Evolutionary conservation across 148 eudicot genomes (phyloP).

Genomic region (Rhododendron molle): DNA sequence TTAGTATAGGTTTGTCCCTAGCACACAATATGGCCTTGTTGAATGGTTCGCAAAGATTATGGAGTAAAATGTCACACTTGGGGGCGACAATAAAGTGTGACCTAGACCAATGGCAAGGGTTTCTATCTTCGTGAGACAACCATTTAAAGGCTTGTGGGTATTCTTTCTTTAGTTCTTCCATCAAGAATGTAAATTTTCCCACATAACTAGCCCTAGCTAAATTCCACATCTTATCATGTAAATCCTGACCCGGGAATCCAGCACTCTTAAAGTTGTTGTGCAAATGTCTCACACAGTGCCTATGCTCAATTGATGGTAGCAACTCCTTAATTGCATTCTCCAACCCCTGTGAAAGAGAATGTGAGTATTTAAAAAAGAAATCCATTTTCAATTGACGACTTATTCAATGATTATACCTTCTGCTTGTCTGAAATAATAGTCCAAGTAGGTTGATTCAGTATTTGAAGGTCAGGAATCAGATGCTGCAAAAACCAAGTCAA

Average conservation of each 20-base stretch:
- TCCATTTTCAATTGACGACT: no score
- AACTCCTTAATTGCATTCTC: background rate
- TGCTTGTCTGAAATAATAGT: background rate
- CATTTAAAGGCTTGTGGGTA: background rate
- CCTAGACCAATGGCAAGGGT: no score
- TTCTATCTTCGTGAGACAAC: no score
- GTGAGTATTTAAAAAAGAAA: background rate
- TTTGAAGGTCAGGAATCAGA: background rate
- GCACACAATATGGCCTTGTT: no score
- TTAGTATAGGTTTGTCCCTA: background rate
- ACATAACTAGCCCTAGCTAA: background rate
- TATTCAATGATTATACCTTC: background rate
- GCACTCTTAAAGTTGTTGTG: background rate
- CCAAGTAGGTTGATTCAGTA: background rate
- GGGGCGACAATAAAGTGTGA: no score
- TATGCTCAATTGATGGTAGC: background rate
- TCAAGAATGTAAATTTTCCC: background rate
- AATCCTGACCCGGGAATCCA: background rate
- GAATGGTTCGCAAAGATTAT: no score
- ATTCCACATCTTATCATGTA: background rate
- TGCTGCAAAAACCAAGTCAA: background rate
- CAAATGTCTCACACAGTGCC: background rate
- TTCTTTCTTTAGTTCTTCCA: background rate
- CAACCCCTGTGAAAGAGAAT: background rate
- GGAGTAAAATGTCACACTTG: no score